phyloP scores from a whole-genome alignment of 1,139 yeast species.

The Yamadazyma songkhlaensis region DNA sequence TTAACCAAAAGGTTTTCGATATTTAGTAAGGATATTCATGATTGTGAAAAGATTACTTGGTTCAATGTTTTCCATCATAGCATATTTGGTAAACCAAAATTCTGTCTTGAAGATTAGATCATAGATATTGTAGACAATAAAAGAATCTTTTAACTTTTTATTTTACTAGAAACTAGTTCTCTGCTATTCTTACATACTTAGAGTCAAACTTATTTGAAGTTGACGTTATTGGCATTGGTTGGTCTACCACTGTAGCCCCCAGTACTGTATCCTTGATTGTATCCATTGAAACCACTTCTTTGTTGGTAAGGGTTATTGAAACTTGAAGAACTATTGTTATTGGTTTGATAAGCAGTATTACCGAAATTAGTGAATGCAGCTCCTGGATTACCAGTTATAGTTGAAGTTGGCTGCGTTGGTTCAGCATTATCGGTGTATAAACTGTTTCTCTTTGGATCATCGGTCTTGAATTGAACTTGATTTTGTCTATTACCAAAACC shows the following conservation, averaged over 20 bases:
- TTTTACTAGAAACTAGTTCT: background rate
- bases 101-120: conserved; percentile 24
- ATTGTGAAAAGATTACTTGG: conserved; percentile 51
- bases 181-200: background rate
- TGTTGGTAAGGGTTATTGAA: conserved; percentile 18
- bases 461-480: conserved; percentile 11
- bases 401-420: conserved; percentile 45
- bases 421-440: conserved; percentile 28
- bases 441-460: conserved; percentile 30
- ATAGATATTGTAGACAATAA: background rate
- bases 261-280: conserved; percentile 1
- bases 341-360: conserved; percentile 12
- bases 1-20: conserved; percentile 14
- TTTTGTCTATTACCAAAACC: conserved; percentile 13
- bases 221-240: conserved; percentile 17
- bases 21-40: conserved; percentile 17
- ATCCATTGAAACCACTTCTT: conserved; percentile 7
- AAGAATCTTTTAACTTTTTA: background rate
- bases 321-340: conserved; percentile 11
- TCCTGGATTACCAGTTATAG: conserved; percentile 43
- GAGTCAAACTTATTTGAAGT: conserved; percentile 14
- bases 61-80: conserved; percentile 46
- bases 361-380: conserved; percentile 28
- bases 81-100: conserved; percentile 45
- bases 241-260: conserved; percentile 9